Base-by-base conservation (phyloP, 495 filamentous ascomycete genomes). In the Aspergillus heteromorphus region DNA sequence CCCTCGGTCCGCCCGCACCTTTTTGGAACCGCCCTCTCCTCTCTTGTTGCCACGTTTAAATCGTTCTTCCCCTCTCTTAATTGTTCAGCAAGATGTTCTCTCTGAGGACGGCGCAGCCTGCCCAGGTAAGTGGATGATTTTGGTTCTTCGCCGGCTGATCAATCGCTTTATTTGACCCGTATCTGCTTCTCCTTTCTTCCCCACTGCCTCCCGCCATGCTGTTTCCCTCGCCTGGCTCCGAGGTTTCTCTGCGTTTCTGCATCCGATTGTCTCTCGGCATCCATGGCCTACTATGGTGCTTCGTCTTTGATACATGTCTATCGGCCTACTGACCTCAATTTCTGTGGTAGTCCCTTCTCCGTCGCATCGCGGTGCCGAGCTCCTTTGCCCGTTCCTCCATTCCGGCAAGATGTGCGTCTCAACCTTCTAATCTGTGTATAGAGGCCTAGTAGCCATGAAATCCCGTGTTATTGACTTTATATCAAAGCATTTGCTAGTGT, bases 401-500 rank as follows among this genome's bases (percentile, higher is more conserved):
- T 48, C 65, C 70, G 40, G 69, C 68, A 29, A 69, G 75, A 69
- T 73, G 76, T 79, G 73, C 41, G 73, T 64, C n/a, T n/a, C 53
- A 31, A 16, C 49, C 43, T 19, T 56, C 51, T 31, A 41, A 23
- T 38, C 57, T 51, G 20, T 17, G 17, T 38, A 43, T 14, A 29
- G 20, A 41, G n/a, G 17, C 14, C 40, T 40, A 14, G 40, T 29
- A 19, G 11, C 34, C 13, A 13, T 9, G 43, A 34, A 34, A 38
- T 19, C 8, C 41, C 23, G 11, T n/a, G 27, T 51, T n/a, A 47
- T 60, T 66, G 58, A 68, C 56, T 23, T 62, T 27, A 19, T 18
- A 51, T 47, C 47, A 47, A 51, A 79, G 77, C 76, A 45, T 76
- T 87, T 62, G 91, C 91, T 57, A 92, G 85, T 38, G 76, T 95